phyloP scores from a whole-genome alignment of 768 basidiomycete species.

The Tulasnella sp. region DNA sequence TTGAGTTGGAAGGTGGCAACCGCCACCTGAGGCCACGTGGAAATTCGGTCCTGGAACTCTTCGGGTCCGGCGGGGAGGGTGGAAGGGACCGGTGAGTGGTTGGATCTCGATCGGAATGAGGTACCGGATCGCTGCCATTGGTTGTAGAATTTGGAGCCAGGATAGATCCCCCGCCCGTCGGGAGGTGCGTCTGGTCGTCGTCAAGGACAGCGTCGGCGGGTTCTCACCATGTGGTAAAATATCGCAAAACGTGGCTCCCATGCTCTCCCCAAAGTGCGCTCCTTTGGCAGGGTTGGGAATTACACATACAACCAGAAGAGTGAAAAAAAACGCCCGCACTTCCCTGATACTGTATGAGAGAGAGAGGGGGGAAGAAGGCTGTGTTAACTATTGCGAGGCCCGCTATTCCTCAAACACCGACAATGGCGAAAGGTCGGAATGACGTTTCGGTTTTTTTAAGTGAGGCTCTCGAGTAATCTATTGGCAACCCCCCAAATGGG shows the following conservation, averaged over 20 bases:
- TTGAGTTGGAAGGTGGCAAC: background rate
- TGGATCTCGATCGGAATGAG: background rate
- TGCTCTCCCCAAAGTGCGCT: background rate
- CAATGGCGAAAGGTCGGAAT: background rate
- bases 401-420: background rate
- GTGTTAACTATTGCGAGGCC: background rate
- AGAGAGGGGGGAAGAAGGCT: background rate
- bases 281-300: background rate
- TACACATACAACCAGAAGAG: background rate
- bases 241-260: background rate
- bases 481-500: background rate
- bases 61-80: background rate
- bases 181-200: background rate
- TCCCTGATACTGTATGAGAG: background rate
- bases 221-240: slow-evolving; percentile 2
- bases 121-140: background rate
- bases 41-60: background rate
- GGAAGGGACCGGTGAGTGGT: background rate
- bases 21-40: background rate
- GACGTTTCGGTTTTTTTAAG: background rate
- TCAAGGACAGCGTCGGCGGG: background rate
- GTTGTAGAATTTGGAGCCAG: background rate
- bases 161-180: background rate
- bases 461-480: background rate
- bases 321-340: background rate